phyloP scores from a whole-genome alignment of 2,329 filamentous ascomycete genomes.

The Sphaerulina musiva region DNA sequence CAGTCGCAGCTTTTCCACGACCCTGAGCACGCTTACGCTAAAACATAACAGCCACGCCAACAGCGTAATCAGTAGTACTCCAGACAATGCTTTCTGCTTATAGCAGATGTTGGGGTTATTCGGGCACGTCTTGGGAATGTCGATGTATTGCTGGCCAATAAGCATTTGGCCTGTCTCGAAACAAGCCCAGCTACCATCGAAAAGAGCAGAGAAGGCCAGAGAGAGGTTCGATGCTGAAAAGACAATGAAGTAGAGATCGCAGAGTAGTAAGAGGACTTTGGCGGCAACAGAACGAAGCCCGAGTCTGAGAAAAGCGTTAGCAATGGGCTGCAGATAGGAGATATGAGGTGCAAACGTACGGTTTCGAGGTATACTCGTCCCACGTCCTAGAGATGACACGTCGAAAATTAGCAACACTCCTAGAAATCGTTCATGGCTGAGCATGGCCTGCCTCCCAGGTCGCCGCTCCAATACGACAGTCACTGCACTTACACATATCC shows the following conservation, averaged over 20 bases:
- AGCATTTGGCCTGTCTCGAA: constrained; percentile 21
- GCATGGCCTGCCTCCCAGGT: no score
- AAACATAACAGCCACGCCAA: constrained; percentile 90
- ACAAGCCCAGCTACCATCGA: constrained; percentile 52
- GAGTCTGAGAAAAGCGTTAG: constrained; percentile 40
- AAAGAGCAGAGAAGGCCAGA: constrained; percentile 78
- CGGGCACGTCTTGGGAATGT: constrained; percentile 31
- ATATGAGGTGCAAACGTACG: constrained; percentile 36
- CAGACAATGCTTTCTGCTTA: constrained; percentile 64
- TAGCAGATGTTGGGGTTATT: constrained; percentile 47
- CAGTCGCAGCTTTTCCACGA: constrained; percentile 34
- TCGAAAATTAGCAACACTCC: no score
- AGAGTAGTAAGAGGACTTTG: constrained; percentile 81
- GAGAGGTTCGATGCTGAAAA: constrained; percentile 92
- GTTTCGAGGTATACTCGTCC: constrained; percentile 93
- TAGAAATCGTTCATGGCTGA: no score
- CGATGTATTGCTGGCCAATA: constrained; percentile 13
- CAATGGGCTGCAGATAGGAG: background rate
- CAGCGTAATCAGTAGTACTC: constrained; percentile 71
- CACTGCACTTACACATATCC: constrained; percentile 57
- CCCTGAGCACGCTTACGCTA: constrained; percentile 58
- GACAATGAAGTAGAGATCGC: constrained; percentile 94
- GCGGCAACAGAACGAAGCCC: constrained; percentile 75
- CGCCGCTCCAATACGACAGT: no score
- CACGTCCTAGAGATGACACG: constrained; percentile 50